These are phyloP conservation scores for Wickerhamiella pararugosa DNA, from an alignment of 1,139 yeast genomes.

Conservation along the genomic window DNA sequence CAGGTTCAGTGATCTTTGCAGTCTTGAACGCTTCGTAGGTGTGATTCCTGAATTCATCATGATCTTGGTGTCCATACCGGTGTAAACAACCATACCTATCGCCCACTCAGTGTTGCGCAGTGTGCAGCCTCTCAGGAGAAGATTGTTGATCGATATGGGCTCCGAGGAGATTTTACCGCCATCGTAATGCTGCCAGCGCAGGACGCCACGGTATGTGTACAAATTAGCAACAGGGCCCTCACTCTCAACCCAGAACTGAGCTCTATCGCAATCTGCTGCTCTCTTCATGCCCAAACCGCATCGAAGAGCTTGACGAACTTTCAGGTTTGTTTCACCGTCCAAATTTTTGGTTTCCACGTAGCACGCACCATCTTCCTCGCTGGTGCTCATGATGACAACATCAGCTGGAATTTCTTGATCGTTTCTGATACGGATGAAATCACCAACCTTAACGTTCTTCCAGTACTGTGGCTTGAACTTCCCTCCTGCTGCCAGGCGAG, in stretches of 20 bases:
- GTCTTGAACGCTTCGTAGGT: slow-evolving; percentile 76
- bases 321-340: slow-evolving; percentile 93
- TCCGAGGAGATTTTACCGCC: slow-evolving; percentile 30
- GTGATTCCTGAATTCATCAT: slow-evolving; percentile 89
- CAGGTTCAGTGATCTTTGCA: slow-evolving; percentile 67
- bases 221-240: slow-evolving; percentile 80
- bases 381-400: slow-evolving; percentile 59
- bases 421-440: slow-evolving; percentile 64
- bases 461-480: slow-evolving; percentile 56
- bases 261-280: slow-evolving; percentile 55
- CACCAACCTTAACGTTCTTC: slow-evolving; percentile 86
- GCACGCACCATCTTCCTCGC: slow-evolving; percentile 83
- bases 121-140: slow-evolving; percentile 76
- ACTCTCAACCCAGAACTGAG: slow-evolving; percentile 74
- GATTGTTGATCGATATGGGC: slow-evolving; percentile 64
- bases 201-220: slow-evolving; percentile 77
- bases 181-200: slow-evolving; percentile 34
- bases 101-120: slow-evolving; percentile 88
- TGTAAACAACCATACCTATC: slow-evolving; percentile 80
- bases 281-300: slow-evolving; percentile 41
- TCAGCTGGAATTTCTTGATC: slow-evolving; percentile 95
- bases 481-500: neutral
- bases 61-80: slow-evolving; percentile 85
- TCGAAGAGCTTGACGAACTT: slow-evolving; percentile 33
- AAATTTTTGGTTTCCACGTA: slow-evolving; percentile 85